phyloP scores from a whole-genome alignment of 2,329 filamentous ascomycete species.

The Neopestalotiopsis sp. region DNA sequence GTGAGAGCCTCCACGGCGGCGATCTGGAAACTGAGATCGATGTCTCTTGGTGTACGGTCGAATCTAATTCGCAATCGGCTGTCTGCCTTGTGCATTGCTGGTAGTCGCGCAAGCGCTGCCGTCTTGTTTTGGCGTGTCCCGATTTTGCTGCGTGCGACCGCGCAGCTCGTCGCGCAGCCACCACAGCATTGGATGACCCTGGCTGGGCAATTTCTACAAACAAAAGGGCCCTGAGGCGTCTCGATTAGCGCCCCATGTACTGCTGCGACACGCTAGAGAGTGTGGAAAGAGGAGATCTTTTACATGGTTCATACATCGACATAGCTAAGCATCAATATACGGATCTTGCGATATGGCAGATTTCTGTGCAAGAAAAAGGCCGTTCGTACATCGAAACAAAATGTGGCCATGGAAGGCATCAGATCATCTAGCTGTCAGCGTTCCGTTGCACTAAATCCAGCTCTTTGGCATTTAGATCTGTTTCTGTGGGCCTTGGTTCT shows the following conservation, averaged over 20 bases:
- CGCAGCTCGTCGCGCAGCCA: not conserved
- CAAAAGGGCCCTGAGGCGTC: not conserved
- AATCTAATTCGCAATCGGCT: not conserved
- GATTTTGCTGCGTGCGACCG: not conserved
- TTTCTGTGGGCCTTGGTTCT: too few species aligned
- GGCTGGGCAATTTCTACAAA: not conserved
- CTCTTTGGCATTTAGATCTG: too few species aligned
- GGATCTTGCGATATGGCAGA: not conserved
- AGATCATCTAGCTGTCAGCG: not conserved
- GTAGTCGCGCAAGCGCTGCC: constrained; percentile 1
- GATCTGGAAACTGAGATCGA: not conserved
- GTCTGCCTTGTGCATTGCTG: not conserved
- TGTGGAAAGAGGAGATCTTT: not conserved
- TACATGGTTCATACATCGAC: not conserved
- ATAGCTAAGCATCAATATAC: not conserved
- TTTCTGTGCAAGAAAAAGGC: not conserved
- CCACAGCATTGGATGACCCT: too few species aligned
- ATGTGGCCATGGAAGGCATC: too few species aligned
- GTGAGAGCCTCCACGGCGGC: not conserved
- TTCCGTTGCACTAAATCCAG: too few species aligned
- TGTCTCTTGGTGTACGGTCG: not conserved
- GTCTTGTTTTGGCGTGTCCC: not conserved
- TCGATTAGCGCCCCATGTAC: not conserved
- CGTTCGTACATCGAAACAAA: not conserved
- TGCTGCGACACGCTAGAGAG: not conserved